Percentiles rank a stretch among this genome's conserved stretches.
These are phyloP conservation scores for Naganishia onofrii DNA, from an alignment of 768 basidiomycete genomes.

Conservation along the genomic window DNA sequence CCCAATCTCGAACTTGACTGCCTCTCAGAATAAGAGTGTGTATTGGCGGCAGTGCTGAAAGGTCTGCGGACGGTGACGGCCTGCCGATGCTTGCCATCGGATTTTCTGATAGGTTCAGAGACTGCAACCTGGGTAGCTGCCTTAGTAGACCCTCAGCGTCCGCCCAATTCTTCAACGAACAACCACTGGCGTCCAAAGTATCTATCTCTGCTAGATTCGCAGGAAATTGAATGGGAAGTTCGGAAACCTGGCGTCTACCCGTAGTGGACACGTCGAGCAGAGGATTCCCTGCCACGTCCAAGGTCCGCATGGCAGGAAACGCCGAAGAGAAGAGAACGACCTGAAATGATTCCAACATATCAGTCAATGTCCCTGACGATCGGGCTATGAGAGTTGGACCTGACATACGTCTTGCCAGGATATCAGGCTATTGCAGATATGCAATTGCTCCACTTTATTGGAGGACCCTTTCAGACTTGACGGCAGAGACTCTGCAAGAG, in stretches of 20 bases:
- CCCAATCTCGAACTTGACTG: conserved; percentile 29
- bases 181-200: conserved; percentile 37
- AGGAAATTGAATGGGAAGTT: not conserved
- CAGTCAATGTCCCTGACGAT: not conserved
- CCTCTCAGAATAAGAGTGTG: conserved; percentile 25
- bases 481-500: not conserved
- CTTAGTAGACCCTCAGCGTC: conserved; percentile 23
- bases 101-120: conserved; percentile 5
- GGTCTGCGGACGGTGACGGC: not conserved
- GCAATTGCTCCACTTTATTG: conserved; percentile 35
- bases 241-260: not conserved
- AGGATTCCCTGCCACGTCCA: conserved; percentile 40
- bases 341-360: conserved; percentile 16
- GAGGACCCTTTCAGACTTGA: not conserved
- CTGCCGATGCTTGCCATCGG: not conserved
- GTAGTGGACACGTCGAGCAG: not conserved
- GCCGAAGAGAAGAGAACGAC: not conserved
- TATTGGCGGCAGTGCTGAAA: not conserved
- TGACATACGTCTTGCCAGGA: conserved; percentile 43
- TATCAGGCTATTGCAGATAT: conserved; percentile 36
- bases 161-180: conserved; percentile 37
- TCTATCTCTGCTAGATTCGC: conserved; percentile 18
- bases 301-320: conserved; percentile 29
- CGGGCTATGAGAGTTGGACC: not conserved
- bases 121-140: conserved; percentile 8